Evolutionary conservation across 2,329 filamentous ascomycete species (phyloP), one percentile per base, ranked within the genome.

Genomic region (Emergomyces orientalis): DNA sequence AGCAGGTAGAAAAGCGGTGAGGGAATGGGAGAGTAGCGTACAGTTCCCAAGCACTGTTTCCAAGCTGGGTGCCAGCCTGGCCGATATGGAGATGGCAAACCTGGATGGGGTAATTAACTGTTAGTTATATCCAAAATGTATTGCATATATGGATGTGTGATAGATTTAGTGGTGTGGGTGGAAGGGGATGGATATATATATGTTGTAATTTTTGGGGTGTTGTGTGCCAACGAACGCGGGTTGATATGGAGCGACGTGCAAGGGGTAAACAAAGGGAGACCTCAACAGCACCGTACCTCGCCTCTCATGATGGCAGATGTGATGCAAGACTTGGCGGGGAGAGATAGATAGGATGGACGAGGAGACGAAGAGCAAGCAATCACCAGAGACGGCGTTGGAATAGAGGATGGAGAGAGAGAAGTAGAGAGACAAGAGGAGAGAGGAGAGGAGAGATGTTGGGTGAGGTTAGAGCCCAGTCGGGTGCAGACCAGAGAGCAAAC

Each of bases 1-100:
- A 41, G 54, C 25, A 59, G 51, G 49, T 51, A 57, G 63, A 63
- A 34, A 62, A 14, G 32, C 59, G 62, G 61, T 61, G 67, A 65
- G 64, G 63, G 60, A 66, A 66, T 60, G 34, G 52, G 70, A 72
- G 68, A 66, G 64, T 51, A 63, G 74, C 84, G 68, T 83, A 87
- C 85, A 87, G 80, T 76, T 88, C 85, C 85, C 85, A 88, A 69
- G 85, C 85, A 71, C 82, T 84, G 78, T 87, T 87, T 70, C 85
- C 85, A 64, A 88, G 82, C 80, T 88, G 85, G 62, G 80, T 81
- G 74, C 85, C 85, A 75, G 85, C 85, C 78, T 88, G 85, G 75
- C 85, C 85, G 74, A 88, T 85, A 74, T 87, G 85, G 70, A 88
- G 77, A 76, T 88, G 85, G 73, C 82, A 83, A 74, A 88, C 82